Evolutionary conservation across 169 alveolate genomes (phyloP).

Genomic region (Plasmodium coatneyi): DNA sequence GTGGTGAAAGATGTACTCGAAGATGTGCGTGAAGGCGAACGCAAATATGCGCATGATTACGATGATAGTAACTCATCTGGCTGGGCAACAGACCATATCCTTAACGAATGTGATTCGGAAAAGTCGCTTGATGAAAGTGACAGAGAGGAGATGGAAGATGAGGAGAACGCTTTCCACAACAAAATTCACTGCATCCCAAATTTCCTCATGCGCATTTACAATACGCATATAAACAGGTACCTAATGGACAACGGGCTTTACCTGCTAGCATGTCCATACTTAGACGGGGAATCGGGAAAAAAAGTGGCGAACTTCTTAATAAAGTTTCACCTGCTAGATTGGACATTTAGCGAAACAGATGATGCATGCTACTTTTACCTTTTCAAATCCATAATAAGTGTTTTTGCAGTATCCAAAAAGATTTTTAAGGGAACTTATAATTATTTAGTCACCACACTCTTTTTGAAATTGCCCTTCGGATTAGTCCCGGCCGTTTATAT

Average conservation of each 20-base stretch:
- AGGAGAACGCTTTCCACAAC: not conserved
- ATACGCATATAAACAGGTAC: slow-evolving; percentile 30
- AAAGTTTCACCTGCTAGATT: slow-evolving; percentile 47
- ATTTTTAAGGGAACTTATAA: slow-evolving; percentile 4
- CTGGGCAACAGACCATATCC: not conserved
- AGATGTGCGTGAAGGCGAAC: not conserved
- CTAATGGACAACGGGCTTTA: slow-evolving; percentile 22
- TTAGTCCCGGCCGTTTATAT: slow-evolving; percentile 30
- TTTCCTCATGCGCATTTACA: slow-evolving; percentile 21
- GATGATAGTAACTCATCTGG: not conserved
- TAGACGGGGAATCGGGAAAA: slow-evolving; percentile 27
- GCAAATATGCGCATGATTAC: too few relatives aligned
- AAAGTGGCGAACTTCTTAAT: slow-evolving; percentile 42
- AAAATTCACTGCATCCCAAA: not conserved
- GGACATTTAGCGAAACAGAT: slow-evolving; percentile 43
- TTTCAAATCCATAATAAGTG: slow-evolving; percentile 27
- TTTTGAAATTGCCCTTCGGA: slow-evolving; percentile 59
- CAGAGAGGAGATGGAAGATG: not conserved
- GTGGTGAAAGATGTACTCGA: not conserved
- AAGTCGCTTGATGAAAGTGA: not conserved
- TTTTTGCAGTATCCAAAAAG: slow-evolving; percentile 42
- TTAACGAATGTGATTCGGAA: not conserved
- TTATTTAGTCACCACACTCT: not conserved
- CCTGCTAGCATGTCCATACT: slow-evolving; percentile 63
- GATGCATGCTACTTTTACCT: slow-evolving; percentile 58